Base-by-base conservation (phyloP, 2,329 filamentous ascomycete species). In the Sclerotinia sclerotiorum region DNA sequence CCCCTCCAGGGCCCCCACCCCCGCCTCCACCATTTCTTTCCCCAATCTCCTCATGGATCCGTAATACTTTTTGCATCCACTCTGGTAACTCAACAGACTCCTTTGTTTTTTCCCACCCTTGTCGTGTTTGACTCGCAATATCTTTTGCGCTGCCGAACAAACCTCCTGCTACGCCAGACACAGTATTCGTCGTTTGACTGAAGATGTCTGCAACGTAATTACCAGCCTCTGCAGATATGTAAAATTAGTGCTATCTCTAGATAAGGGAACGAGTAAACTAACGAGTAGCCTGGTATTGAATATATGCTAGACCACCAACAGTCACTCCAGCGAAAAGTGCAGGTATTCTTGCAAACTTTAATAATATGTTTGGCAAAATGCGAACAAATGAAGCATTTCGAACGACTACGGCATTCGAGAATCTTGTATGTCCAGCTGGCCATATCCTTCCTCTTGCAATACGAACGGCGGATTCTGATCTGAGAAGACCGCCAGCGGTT, bases 211-310 rank as follows among this genome's bases (percentile, higher is more conserved):
- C 84, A 3, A 88, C 90, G 79, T 90, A 94, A 69, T 87, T 92
- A 69, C 90, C 91, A 29, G 91, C 90, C 82, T 93, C 88, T 87
- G 76, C 32, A 44, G 68, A 68, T 27, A 15, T 54, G 13, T 1
- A 68, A 54, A 42, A 27, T 68, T 52, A 68, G 65, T 27, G 39
- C 27, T 42, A 17, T 39, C 21, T 44, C 6, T 27, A 39, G 8
- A 55, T n/a, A 24, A 11, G 39, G 10, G 27, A 27, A 35, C 6
- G 49, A 52, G 24, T 55, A 58, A 46, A 70, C 91, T 71, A 85
- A 94, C 91, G 91, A 68, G 90, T 88, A 71, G 95, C 94, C 80
- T 99, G 95, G 78, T 99, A 98, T 78, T 99, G 95, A 61, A 99
- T 82, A 85, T 97, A 99, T 35, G 93, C 93, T 69, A 96, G 82